These are phyloP conservation scores for Pythium angustatum DNA, from an alignment of 352 stramenopile genomes.

Conservation along the genomic window DNA sequence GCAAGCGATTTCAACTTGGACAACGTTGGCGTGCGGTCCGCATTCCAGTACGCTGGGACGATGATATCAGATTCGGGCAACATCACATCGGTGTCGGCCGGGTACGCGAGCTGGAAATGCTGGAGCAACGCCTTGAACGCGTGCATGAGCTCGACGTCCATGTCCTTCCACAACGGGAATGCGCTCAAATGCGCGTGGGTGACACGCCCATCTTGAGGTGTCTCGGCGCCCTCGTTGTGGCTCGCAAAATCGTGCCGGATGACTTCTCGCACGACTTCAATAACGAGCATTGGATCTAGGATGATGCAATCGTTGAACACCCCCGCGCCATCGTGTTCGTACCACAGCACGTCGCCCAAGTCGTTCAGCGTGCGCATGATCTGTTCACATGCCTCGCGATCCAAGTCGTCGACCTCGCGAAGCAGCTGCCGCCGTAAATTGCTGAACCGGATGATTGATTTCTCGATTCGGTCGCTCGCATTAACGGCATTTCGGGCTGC, in stretches of 20 bases:
- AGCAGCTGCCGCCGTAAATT: constrained; percentile 8
- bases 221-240: not conserved
- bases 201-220: constrained; percentile 15
- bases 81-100: constrained; percentile 20
- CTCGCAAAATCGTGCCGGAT: constrained; percentile 19
- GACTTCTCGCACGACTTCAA: constrained; percentile 31
- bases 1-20: not conserved
- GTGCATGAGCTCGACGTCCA: constrained; percentile 29
- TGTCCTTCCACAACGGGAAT: constrained; percentile 24
- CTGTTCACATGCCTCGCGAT: constrained; percentile 8
- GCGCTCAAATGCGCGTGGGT: not conserved
- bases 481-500: not conserved
- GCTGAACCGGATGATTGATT: constrained; percentile 6
- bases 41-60: constrained; percentile 19
- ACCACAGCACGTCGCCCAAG: constrained; percentile 28
- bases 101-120: constrained; percentile 30
- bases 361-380: constrained; percentile 25
- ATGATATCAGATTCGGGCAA: constrained; percentile 23
- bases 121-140: constrained; percentile 35
- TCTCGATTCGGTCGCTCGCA: constrained; percentile 1
- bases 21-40: not conserved
- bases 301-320: constrained; percentile 18
- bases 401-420: constrained; percentile 7
- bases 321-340: constrained; percentile 16
- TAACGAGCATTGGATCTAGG: constrained; percentile 32